A percentile compares a stretch with the other conserved stretches of the same genome.
Evolutionary conservation across 1,284 basidiomycete genomes (phyloP).

Genomic region (Chalciporus sp.): DNA sequence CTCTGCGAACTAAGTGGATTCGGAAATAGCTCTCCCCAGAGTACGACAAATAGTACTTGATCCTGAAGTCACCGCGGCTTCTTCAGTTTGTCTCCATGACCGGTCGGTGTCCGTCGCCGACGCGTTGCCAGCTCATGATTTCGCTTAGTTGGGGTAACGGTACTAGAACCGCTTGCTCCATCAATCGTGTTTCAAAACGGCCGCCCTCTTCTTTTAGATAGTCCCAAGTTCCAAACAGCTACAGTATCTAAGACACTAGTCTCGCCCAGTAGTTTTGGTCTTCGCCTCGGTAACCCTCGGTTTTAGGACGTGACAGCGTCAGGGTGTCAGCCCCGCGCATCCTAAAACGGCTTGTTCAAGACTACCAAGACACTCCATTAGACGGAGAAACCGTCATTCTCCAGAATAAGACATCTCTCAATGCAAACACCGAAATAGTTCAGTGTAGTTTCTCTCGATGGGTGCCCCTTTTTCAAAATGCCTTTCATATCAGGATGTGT

Average conservation of each 20-base stretch:
- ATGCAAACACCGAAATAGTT: neutral
- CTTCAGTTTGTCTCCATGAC: neutral
- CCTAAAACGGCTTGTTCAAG: too few species aligned
- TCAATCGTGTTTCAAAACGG: neutral
- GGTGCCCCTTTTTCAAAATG: too few species aligned
- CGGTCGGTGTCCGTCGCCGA: neutral
- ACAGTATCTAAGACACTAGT: too few species aligned
- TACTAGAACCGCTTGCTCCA: too few species aligned
- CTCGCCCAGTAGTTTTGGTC: too few species aligned
- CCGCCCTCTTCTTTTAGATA: neutral
- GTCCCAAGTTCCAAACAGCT: too few species aligned
- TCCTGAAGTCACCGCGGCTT: neutral
- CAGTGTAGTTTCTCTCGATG: neutral
- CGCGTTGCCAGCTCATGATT: too few species aligned
- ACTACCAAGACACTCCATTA: neutral
- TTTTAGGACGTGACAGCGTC: too few species aligned
- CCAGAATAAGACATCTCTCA: neutral
- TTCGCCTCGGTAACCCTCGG: too few species aligned
- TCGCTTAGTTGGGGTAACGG: too few species aligned
- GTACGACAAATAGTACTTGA: neutral
- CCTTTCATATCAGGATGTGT: neutral
- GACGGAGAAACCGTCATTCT: neutral
- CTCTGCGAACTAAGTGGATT: too few species aligned
- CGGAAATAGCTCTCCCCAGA: neutral
- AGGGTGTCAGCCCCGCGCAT: too few species aligned